Percentiles rank a stretch among this genome's conserved stretches.
These are phyloP conservation scores for Cyberlindnera misumaiensis DNA, from an alignment of 805 yeast genomes.

Conservation along the genomic window DNA sequence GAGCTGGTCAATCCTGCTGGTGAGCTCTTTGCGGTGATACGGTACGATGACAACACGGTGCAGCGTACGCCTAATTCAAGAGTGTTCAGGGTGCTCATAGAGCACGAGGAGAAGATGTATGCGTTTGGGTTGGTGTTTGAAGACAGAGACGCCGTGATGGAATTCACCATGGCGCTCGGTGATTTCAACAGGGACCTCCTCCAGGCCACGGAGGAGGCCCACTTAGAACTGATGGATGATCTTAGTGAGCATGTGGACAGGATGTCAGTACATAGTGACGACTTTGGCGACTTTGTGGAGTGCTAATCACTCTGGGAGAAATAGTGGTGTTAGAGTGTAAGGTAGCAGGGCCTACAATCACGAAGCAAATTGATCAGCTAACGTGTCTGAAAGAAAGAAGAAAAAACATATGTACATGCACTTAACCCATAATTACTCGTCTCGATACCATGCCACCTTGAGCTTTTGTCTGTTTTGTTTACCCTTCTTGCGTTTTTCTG, in stretches of 20 bases:
- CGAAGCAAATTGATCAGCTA: neutral
- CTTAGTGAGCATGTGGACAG: conserved; percentile 1
- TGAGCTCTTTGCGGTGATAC: conserved; percentile 29
- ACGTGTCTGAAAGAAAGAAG: neutral
- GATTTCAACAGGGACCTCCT: conserved; percentile 1
- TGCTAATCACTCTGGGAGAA: conserved; percentile 1
- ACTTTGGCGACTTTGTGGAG: conserved; percentile 23
- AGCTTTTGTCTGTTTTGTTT: conserved; percentile 54
- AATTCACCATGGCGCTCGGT: conserved; percentile 4
- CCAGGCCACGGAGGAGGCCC: neutral
- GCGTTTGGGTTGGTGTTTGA: conserved; percentile 36
- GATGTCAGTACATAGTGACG: conserved; percentile 10
- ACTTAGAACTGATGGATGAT: conserved; percentile 1
- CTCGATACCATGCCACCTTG: conserved; percentile 54
- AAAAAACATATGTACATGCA: conserved; percentile 8
- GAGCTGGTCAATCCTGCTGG: conserved; percentile 8
- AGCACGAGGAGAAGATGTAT: conserved; percentile 26
- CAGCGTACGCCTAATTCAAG: conserved; percentile 17
- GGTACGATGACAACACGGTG: conserved; percentile 28
- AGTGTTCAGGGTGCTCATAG: conserved; percentile 30
- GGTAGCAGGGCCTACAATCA: too few species aligned
- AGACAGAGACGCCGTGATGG: conserved; percentile 16
- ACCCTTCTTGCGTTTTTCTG: conserved; percentile 38
- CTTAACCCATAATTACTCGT: conserved; percentile 12
- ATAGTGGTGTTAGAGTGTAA: too few species aligned